phyloP scores from a whole-genome alignment of 2,329 filamentous ascomycete genomes.

The Beauveria sp. region DNA sequence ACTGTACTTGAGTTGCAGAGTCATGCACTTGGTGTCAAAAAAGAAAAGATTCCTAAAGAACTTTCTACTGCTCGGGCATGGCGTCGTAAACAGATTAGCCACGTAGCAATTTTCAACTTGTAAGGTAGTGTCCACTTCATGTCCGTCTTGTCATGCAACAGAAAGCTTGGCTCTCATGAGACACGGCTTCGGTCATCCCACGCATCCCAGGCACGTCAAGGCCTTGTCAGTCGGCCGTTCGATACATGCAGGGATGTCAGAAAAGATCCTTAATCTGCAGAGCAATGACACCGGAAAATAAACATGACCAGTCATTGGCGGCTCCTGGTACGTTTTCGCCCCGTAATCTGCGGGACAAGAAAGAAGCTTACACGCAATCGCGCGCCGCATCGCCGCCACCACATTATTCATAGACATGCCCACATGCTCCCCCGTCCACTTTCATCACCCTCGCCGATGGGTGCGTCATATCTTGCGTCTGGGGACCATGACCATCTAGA shows the following conservation, averaged over 20 bases:
- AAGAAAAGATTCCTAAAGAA: background rate
- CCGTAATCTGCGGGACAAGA: background rate
- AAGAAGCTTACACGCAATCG: slow-evolving; percentile 1
- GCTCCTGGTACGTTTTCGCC: background rate
- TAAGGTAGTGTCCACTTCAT: background rate
- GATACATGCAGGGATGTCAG: background rate
- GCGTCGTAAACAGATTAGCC: background rate
- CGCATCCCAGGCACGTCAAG: background rate
- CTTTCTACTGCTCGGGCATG: background rate
- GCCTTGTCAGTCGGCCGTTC: background rate
- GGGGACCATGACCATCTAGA: no score
- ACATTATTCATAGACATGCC: background rate
- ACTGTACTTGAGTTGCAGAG: background rate
- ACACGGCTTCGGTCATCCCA: background rate
- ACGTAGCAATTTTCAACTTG: background rate
- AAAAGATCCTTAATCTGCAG: background rate
- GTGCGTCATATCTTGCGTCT: no score
- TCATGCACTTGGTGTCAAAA: background rate
- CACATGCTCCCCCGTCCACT: background rate
- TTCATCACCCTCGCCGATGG: no score
- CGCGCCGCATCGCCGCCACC: background rate
- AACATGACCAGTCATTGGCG: background rate
- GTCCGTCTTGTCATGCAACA: background rate
- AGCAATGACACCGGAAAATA: background rate
- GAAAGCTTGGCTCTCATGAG: background rate